Conservation (phyloP, 1,284 basidiomycete species). For the Gymnopus androsaceus region DNA sequence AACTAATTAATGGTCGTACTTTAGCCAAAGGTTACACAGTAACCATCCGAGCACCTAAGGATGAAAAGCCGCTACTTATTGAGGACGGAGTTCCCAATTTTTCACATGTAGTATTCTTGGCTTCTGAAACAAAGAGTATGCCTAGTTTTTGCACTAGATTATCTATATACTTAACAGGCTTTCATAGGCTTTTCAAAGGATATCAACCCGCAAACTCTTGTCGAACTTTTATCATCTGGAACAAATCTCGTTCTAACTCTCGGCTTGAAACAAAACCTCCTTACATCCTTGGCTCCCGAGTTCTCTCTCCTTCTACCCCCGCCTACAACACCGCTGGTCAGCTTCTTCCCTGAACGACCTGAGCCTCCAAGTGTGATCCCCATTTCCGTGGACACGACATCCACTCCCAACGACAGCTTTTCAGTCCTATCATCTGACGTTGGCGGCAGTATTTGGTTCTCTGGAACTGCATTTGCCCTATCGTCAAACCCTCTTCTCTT, state of each 20-base stretch:
- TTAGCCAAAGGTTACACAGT: constrained; percentile 78
- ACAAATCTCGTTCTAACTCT: constrained; percentile 88
- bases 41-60: constrained; percentile 81
- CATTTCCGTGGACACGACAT: constrained; percentile 44
- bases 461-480: constrained; percentile 75
- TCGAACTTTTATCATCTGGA: constrained; percentile 68
- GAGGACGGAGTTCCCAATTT: constrained; percentile 76
- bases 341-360: constrained; percentile 73
- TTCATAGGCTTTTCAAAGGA: constrained; percentile 68
- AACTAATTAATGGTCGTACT: constrained; percentile 1
- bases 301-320: constrained; percentile 78
- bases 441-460: constrained; percentile 59
- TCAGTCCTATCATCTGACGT: background rate
- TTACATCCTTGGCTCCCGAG: constrained; percentile 73
- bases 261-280: constrained; percentile 69
- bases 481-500: constrained; percentile 82
- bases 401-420: constrained; percentile 26
- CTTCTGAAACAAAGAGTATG: constrained; percentile 83
- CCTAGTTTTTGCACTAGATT: constrained; percentile 15
- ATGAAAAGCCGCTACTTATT: constrained; percentile 63
- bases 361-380: constrained; percentile 61
- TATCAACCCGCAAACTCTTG: constrained; percentile 82
- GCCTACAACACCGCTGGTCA: constrained; percentile 70
- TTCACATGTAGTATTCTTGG: constrained; percentile 82
- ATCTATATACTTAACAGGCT: background rate